These are phyloP conservation scores for Phyllostachys edulis DNA, from an alignment of 176 grass and related monocot species.

Conservation along the genomic window DNA sequence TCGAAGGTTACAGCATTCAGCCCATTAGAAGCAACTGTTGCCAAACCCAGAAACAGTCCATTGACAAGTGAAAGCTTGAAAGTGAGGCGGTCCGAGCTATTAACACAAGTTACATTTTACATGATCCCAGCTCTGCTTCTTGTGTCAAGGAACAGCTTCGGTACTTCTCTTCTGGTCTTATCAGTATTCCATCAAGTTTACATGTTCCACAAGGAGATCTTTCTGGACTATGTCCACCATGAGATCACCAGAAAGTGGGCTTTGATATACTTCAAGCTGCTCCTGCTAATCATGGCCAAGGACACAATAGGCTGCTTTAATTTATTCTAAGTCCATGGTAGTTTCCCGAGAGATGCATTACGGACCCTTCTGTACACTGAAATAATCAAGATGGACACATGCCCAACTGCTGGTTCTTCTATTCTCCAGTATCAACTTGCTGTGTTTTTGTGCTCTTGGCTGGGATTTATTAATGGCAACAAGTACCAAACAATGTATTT, in stretches of 20 bases:
- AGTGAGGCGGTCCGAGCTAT: slow-evolving; percentile 54
- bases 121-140: slow-evolving; percentile 65
- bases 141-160: slow-evolving; percentile 53
- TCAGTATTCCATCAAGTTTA: slow-evolving; percentile 79
- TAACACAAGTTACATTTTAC: slow-evolving; percentile 46
- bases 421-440: neutral
- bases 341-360: neutral
- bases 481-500: neutral
- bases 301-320: slow-evolving; percentile 66
- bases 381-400: slow-evolving; percentile 40
- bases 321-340: slow-evolving; percentile 45
- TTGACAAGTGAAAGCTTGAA: slow-evolving; percentile 63
- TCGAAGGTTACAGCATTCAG: slow-evolving; percentile 64
- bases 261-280: slow-evolving; percentile 80
- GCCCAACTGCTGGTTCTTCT: neutral
- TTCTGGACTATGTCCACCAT: slow-evolving; percentile 82
- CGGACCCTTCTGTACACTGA: slow-evolving; percentile 5
- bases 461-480: slow-evolving; percentile 4
- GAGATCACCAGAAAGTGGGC: slow-evolving; percentile 81
- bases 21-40: slow-evolving; percentile 53
- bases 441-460: neutral
- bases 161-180: slow-evolving; percentile 54
- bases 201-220: slow-evolving; percentile 90
- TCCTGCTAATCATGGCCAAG: slow-evolving; percentile 75
- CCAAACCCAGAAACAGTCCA: slow-evolving; percentile 42